Evolutionary conservation across 2,329 filamentous ascomycete genomes (phyloP).

Genomic region (Pyricularia pennisetigena): DNA sequence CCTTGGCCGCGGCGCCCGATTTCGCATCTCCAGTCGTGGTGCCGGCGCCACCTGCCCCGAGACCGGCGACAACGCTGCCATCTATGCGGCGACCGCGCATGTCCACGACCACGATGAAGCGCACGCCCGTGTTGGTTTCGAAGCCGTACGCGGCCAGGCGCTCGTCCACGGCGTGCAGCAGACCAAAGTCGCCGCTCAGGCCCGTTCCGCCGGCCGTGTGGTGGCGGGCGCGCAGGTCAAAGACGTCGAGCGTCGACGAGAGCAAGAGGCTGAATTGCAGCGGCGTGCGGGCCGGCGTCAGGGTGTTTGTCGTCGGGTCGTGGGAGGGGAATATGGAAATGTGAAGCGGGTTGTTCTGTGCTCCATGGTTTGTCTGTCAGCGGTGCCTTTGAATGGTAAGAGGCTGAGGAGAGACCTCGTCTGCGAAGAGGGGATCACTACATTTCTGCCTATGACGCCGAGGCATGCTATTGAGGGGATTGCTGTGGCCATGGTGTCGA

Average conservation of each 20-base stretch:
- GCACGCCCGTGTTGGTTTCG: slow-evolving; percentile 91
- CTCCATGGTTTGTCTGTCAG: slow-evolving; percentile 6
- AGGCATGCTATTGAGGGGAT: slow-evolving; percentile 84
- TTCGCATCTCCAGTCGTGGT: slow-evolving; percentile 5
- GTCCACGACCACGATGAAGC: slow-evolving; percentile 84
- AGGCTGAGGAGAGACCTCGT: neutral
- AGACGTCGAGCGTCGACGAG: slow-evolving; percentile 86
- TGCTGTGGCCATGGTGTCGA: slow-evolving; percentile 41
- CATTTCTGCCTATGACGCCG: slow-evolving; percentile 87
- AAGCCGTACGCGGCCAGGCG: slow-evolving; percentile 89
- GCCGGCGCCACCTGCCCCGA: neutral
- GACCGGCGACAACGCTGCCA: slow-evolving; percentile 7
- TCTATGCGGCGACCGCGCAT: slow-evolving; percentile 62
- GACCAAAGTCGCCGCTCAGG: slow-evolving; percentile 74
- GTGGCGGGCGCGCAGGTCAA: slow-evolving; percentile 71
- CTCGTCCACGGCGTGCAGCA: slow-evolving; percentile 90
- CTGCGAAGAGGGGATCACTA: slow-evolving; percentile 27
- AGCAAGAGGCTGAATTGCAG: slow-evolving; percentile 89
- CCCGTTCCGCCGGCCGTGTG: slow-evolving; percentile 41
- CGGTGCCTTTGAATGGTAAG: neutral
- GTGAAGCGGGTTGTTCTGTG: slow-evolving; percentile 83
- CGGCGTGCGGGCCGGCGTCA: slow-evolving; percentile 52
- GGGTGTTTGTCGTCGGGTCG: slow-evolving; percentile 42
- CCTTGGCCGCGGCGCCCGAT: slow-evolving; percentile 23
- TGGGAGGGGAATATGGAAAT: slow-evolving; percentile 80